A percentile compares a stretch with the other conserved stretches of the same genome.
Evolutionary conservation across 352 stramenopile genomes (phyloP).

Genomic region (Elongisporangium prolatum): DNA sequence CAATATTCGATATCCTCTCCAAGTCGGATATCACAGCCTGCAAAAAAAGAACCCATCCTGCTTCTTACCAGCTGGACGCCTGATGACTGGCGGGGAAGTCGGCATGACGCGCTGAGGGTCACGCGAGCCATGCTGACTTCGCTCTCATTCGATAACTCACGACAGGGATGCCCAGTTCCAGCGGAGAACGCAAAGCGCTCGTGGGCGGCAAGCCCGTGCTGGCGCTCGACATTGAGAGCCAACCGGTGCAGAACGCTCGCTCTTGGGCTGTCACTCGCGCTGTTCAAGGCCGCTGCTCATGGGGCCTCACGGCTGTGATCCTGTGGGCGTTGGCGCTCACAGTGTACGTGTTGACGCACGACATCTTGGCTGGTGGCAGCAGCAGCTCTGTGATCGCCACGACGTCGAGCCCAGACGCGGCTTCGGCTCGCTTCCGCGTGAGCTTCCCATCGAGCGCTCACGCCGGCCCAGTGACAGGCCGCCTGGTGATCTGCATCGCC

Average conservation of each 20-base stretch:
- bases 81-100: too few relatives aligned
- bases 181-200: constrained; percentile 6
- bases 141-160: too few relatives aligned
- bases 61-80: too few relatives aligned
- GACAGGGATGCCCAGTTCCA: not conserved
- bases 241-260: constrained; percentile 1
- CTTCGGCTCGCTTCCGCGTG: constrained; percentile 27
- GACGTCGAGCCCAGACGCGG: not conserved
- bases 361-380: constrained; percentile 11
- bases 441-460: constrained; percentile 27
- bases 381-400: constrained; percentile 1
- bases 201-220: not conserved
- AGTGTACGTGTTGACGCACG: too few relatives aligned
- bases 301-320: constrained; percentile 13
- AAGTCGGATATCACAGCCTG: too few relatives aligned
- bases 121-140: too few relatives aligned
- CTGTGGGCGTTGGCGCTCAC: constrained; percentile 11
- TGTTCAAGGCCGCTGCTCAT: constrained; percentile 12
- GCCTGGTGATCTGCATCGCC: constrained; percentile 54
- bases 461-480: constrained; percentile 36
- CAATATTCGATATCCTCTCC: too few relatives aligned
- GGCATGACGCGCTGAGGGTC: too few relatives aligned
- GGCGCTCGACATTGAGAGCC: constrained; percentile 18
- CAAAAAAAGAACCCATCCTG: too few relatives aligned
- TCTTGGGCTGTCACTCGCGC: constrained; percentile 3